Evolutionary conservation across 75 land plant genomes (phyloP).

Genomic region (Selaginella tamariscina): DNA sequence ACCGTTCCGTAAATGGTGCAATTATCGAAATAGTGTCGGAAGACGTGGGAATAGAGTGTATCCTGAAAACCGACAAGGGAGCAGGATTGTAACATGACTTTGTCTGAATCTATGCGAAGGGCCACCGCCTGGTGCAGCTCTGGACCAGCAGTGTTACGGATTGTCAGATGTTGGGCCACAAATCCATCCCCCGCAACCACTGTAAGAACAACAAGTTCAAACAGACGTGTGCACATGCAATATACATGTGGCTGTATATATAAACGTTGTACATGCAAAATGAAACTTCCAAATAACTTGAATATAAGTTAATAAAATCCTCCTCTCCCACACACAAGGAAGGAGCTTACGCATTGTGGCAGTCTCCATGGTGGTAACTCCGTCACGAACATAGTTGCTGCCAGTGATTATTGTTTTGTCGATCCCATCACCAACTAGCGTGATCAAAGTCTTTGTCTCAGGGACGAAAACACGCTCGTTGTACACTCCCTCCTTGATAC

Average conservation of each 20-base stretch:
- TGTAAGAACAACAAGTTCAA: neutral
- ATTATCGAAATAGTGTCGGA: conserved; percentile 1
- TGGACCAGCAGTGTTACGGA: conserved; percentile 20
- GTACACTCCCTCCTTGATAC: neutral
- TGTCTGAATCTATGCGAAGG: conserved; percentile 8
- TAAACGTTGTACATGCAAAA: too few species aligned
- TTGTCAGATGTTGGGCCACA: conserved; percentile 11
- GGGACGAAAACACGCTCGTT: neutral
- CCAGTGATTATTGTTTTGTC: neutral
- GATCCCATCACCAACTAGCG: neutral
- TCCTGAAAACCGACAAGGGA: conserved; percentile 15
- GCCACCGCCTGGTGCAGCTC: conserved; percentile 19
- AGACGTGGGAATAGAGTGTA: conserved; percentile 4
- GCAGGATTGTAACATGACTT: conserved; percentile 11
- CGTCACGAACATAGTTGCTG: conserved; percentile 5
- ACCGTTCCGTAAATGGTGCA: conserved; percentile 4
- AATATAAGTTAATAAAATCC: too few species aligned
- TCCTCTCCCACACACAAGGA: too few species aligned
- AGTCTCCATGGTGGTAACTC: conserved; percentile 9
- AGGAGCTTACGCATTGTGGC: conserved; percentile 6
- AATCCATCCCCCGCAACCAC: conserved; percentile 13
- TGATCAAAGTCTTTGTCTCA: conserved; percentile 1
- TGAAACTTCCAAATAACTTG: too few species aligned
- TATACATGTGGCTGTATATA: too few species aligned
- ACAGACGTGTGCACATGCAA: too few species aligned